Evolutionary conservation across 768 basidiomycete species (phyloP).

Genomic region (Mycena capillaripes): DNA sequence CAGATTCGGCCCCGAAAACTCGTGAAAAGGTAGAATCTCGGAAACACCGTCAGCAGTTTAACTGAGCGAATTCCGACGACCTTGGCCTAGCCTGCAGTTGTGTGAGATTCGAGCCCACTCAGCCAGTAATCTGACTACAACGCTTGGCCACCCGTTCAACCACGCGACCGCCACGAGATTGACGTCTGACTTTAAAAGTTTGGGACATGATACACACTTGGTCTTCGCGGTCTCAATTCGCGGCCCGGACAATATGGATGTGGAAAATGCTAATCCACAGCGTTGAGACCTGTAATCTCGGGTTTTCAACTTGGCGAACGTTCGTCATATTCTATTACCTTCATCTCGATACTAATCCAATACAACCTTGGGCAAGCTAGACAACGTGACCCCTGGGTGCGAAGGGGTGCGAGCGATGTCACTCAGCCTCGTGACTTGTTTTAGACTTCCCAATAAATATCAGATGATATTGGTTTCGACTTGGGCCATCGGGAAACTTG

Average conservation of each 20-base stretch:
- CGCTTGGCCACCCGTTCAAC: slow-evolving; percentile 1
- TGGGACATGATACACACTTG: slow-evolving; percentile 2
- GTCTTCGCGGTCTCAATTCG: slow-evolving; percentile 13
- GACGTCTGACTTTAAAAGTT: not conserved
- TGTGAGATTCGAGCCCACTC: too few species aligned
- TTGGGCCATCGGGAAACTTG: slow-evolving; percentile 3
- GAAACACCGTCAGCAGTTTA: too few species aligned
- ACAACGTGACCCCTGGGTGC: slow-evolving; percentile 12
- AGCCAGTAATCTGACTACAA: too few species aligned
- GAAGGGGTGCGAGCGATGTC: slow-evolving; percentile 1
- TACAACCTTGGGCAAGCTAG: not conserved
- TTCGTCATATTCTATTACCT: slow-evolving; percentile 4
- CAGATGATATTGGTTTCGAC: slow-evolving; percentile 11
- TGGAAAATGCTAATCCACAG: too few species aligned
- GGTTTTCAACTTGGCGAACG: slow-evolving; percentile 18
- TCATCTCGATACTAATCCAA: slow-evolving; percentile 13
- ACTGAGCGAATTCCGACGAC: too few species aligned
- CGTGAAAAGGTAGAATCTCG: too few species aligned
- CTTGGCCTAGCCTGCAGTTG: too few species aligned
- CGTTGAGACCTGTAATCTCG: too few species aligned
- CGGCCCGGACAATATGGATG: too few species aligned
- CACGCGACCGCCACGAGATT: slow-evolving; percentile 8
- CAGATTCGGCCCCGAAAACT: too few species aligned
- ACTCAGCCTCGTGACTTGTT: slow-evolving; percentile 11
- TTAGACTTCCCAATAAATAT: slow-evolving; percentile 10